phyloP scores from a whole-genome alignment of 306 rosid species.

The Purshia tridentata region DNA sequence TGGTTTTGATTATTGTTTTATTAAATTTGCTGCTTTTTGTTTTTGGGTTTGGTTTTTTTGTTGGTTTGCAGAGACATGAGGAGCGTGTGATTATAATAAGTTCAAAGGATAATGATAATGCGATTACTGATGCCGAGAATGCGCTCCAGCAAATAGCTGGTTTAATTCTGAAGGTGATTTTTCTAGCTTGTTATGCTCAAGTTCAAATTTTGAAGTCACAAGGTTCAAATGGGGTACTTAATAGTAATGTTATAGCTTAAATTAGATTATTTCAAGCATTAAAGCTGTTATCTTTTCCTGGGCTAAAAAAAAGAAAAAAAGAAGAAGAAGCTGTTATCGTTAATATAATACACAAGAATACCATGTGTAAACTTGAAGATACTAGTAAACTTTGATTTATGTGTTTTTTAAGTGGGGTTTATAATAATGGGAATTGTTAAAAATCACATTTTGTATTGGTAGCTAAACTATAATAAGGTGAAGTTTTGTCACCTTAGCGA shows the following conservation, averaged over 20 bases:
- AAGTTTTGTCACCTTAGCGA: neutral
- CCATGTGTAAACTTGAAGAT: neutral
- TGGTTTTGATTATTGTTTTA: neutral
- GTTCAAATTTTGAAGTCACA: neutral
- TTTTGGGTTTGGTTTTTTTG: neutral
- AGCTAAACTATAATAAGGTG: too few relatives aligned
- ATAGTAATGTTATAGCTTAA: neutral
- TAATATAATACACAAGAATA: neutral
- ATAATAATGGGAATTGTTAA: neutral
- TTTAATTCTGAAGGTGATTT: constrained; percentile 70
- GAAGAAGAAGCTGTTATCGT: neutral
- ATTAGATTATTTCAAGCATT: neutral
- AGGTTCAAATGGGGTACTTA: neutral
- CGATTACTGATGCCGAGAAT: constrained; percentile 77
- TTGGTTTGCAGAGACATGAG: constrained; percentile 66
- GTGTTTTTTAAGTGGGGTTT: neutral
- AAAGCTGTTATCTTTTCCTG: neutral
- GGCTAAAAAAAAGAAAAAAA: too few relatives aligned
- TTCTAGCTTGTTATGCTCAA: neutral
- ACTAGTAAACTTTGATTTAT: neutral
- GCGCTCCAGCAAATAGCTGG: constrained; percentile 75
- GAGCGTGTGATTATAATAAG: constrained; percentile 93
- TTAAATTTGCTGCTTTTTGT: neutral
- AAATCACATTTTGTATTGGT: neutral
- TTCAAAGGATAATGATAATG: constrained; percentile 66